Base-by-base conservation (phyloP, 2,329 filamentous ascomycete genomes). In the Pseudocercospora ulei region DNA sequence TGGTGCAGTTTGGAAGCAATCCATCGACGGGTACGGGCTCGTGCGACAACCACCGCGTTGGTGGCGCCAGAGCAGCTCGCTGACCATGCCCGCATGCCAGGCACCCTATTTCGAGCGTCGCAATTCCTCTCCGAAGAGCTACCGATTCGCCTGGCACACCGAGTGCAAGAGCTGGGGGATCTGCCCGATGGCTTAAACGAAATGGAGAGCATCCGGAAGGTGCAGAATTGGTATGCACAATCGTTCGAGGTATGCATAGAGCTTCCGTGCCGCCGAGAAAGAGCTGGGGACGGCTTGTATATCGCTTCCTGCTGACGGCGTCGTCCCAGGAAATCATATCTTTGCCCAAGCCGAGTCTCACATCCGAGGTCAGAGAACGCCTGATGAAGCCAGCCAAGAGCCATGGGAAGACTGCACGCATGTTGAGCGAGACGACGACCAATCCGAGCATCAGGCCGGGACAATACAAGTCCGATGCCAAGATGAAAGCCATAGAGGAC, bases 51-150 rank as follows among this genome's bases (percentile, higher is more conserved):
- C 14, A 14, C 30, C 18, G 1, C 18, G 18, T 9, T 22, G 2
- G 11, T 13, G 30, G 30, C n/a, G 9, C 18, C 14, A 13, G 28
- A 30, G 16, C 5, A n/a, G 16, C 30, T 8, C 18, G 30, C 17
- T 33, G 8, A 31, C 12, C 13, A 31, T 33, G 12, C 18, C 18
- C 20, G 17, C 18, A 33, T 33, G 3, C 22, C 38, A 90, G 88
- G 88, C 52, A 98, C 90, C 37, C 72, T 98, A 40, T 98, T 96
- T 68, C 83, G 88, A 61, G 90, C 90, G 36, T 96, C 90, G 16
- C 90, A 96, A 68, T 98, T 98, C 65, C 78, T 98, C 42, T 90
- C 88, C 56, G 90, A 98, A 69, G 90, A 98, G 69, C 77, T 98
- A 14, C 90, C 90, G 52, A 98, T 98, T 57, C 83, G 90, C 37